A percentile compares a stretch with the other conserved stretches of the same genome.
Conservation (phyloP, 2,329 filamentous ascomycete species). For the Fusarium solani-melongenae region DNA sequence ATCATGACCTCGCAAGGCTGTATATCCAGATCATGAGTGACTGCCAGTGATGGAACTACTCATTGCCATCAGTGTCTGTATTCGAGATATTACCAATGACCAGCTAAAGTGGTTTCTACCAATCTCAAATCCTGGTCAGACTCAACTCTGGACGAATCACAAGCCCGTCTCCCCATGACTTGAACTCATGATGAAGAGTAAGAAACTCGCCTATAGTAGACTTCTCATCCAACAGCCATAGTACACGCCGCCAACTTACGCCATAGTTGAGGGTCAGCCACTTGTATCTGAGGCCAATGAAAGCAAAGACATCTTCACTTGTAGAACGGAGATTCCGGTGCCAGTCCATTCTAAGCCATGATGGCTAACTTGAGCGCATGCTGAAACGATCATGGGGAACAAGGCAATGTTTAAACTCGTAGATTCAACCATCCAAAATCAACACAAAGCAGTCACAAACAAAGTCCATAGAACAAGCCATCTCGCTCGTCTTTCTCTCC, state of each 20-base stretch:
- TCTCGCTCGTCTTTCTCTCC: neutral
- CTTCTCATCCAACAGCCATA: neutral
- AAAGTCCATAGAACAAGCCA: neutral
- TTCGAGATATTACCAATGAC: neutral
- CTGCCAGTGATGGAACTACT: neutral
- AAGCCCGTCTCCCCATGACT: neutral
- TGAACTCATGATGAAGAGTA: neutral
- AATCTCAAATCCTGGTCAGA: neutral
- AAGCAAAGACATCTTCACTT: neutral
- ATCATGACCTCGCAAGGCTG: conserved; percentile 32
- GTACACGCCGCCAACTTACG: neutral
- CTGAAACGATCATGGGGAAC: neutral
- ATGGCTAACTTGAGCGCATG: neutral
- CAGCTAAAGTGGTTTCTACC: neutral
- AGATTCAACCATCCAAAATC: neutral
- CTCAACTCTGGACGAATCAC: neutral
- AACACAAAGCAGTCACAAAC: neutral
- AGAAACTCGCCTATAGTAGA: neutral
- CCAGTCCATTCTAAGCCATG: neutral
- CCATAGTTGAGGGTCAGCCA: neutral
- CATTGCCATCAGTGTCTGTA: neutral
- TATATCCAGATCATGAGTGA: neutral
- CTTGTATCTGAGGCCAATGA: neutral
- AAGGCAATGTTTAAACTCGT: neutral
- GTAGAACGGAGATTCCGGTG: neutral